A percentile compares a stretch with the other conserved stretches of the same genome.
Conservation (phyloP, 495 filamentous ascomycete species). For the Hypoxylon lenormandii region DNA sequence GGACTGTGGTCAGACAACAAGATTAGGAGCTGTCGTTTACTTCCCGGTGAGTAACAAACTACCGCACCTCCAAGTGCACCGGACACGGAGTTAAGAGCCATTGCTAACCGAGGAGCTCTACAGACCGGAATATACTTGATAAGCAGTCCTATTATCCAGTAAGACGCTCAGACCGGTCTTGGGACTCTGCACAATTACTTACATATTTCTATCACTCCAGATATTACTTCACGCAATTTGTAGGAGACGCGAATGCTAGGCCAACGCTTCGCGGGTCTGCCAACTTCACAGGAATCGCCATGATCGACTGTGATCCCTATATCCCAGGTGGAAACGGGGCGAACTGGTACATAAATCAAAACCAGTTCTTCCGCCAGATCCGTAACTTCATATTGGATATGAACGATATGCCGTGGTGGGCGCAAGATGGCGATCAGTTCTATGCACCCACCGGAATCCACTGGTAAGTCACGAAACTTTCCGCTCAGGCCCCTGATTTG, state of each 20-base stretch:
- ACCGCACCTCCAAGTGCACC: no score
- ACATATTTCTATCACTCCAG: background rate
- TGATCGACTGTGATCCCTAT: slow-evolving; percentile 57
- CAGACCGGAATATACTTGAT: slow-evolving; percentile 28
- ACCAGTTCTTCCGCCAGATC: slow-evolving; percentile 59
- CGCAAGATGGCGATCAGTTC: slow-evolving; percentile 8
- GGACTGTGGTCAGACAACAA: background rate
- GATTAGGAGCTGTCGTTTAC: slow-evolving; percentile 23
- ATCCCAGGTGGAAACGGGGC: slow-evolving; percentile 45
- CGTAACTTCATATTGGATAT: slow-evolving; percentile 59
- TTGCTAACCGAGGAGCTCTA: background rate
- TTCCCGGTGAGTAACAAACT: slow-evolving; percentile 17
- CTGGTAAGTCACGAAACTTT: slow-evolving; percentile 39
- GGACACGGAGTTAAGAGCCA: background rate
- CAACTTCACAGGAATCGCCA: slow-evolving; percentile 49
- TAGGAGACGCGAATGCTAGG: slow-evolving; percentile 53
- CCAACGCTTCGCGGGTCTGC: slow-evolving; percentile 54
- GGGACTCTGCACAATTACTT: no score
- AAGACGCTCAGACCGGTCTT: background rate
- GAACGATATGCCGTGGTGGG: slow-evolving; percentile 24
- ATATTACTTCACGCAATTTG: slow-evolving; percentile 54
- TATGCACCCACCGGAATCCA: slow-evolving; percentile 54
- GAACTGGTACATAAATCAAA: slow-evolving; percentile 50
- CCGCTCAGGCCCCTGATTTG: no score
- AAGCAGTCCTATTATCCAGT: slow-evolving; percentile 19